Percentiles rank a stretch among this genome's conserved stretches.
Conservation (phyloP, 23 red algal genomes). For the Gracilaria domingensis region DNA sequence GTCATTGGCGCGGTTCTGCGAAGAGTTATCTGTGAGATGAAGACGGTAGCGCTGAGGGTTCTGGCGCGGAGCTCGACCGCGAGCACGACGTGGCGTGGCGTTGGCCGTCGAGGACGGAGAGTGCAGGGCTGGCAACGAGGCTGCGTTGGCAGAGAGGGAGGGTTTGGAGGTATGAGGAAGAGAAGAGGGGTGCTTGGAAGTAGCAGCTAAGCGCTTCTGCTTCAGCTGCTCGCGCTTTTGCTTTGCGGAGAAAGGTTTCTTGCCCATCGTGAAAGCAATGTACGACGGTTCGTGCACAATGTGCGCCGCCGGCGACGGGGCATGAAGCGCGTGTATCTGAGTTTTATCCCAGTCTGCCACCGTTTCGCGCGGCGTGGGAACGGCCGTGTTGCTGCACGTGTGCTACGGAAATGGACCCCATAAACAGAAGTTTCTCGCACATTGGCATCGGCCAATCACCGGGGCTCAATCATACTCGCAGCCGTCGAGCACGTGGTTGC, state of each 20-base stretch:
- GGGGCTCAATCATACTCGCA: not conserved
- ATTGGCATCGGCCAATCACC: not conserved
- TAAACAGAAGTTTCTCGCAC: constrained; percentile 8
- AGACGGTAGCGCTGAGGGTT: constrained; percentile 64
- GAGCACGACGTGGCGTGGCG: constrained; percentile 39
- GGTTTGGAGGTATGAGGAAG: constrained; percentile 11
- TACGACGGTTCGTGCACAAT: too few relatives aligned
- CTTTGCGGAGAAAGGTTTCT: constrained; percentile 76
- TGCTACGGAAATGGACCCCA: not conserved
- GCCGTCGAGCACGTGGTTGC: constrained; percentile 18
- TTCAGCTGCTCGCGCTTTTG: constrained; percentile 74
- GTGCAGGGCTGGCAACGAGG: not conserved
- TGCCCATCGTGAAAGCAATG: constrained; percentile 70
- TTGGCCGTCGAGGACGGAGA: constrained; percentile 16
- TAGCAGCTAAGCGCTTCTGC: constrained; percentile 58
- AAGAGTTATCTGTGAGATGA: constrained; percentile 17
- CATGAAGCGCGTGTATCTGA: not conserved
- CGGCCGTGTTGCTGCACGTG: too few relatives aligned
- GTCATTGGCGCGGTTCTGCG: constrained; percentile 24
- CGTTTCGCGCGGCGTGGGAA: not conserved
- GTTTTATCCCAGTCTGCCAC: not conserved
- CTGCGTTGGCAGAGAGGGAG: constrained; percentile 1
- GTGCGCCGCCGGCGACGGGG: not conserved
- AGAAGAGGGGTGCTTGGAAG: constrained; percentile 16
- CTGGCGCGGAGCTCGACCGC: constrained; percentile 50